Percentiles rank a stretch among this genome's conserved stretches.
These are phyloP conservation scores for Diaporthe sp. DNA, from an alignment of 2,329 filamentous ascomycete species.

Conservation along the genomic window DNA sequence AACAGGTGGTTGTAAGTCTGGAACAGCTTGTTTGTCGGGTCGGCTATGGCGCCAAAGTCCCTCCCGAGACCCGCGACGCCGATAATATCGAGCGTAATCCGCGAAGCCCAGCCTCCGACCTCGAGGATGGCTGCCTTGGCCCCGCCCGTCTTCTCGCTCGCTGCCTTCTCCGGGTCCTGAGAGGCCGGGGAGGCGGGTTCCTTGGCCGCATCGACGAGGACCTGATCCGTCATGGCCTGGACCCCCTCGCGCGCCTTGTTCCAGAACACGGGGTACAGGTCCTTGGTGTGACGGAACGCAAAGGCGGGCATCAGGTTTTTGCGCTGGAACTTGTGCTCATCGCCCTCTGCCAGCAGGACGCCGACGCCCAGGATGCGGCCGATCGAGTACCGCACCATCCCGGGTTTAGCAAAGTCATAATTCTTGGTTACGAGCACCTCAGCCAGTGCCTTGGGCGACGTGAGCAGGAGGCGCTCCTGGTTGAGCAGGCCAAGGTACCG, in stretches of 20 bases:
- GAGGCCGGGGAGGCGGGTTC: constrained; percentile 45
- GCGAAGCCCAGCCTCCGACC: constrained; percentile 73
- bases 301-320: constrained; percentile 87
- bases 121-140: constrained; percentile 63
- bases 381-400: constrained; percentile 65
- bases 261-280: constrained; percentile 90
- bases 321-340: constrained; percentile 86
- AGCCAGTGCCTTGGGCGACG: constrained; percentile 73
- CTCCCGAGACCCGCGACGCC: constrained; percentile 78
- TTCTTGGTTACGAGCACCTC: constrained; percentile 78
- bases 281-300: constrained; percentile 86
- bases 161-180: constrained; percentile 31
- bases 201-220: constrained; percentile 58
- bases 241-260: constrained; percentile 78
- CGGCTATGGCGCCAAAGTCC: constrained; percentile 76
- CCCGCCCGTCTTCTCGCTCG: constrained; percentile 42
- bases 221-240: constrained; percentile 68
- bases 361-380: constrained; percentile 77
- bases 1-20: constrained; percentile 70
- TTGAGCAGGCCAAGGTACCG: constrained; percentile 75
- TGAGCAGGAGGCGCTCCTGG: constrained; percentile 72
- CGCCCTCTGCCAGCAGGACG: constrained; percentile 87
- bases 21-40: constrained; percentile 72
- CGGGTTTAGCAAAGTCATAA: constrained; percentile 79
- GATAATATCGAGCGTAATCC: constrained; percentile 82